A percentile compares a stretch with the other conserved stretches of the same genome.
Evolutionary conservation across 345 rosid genomes (phyloP).

Genomic region (Mangifera indica): DNA sequence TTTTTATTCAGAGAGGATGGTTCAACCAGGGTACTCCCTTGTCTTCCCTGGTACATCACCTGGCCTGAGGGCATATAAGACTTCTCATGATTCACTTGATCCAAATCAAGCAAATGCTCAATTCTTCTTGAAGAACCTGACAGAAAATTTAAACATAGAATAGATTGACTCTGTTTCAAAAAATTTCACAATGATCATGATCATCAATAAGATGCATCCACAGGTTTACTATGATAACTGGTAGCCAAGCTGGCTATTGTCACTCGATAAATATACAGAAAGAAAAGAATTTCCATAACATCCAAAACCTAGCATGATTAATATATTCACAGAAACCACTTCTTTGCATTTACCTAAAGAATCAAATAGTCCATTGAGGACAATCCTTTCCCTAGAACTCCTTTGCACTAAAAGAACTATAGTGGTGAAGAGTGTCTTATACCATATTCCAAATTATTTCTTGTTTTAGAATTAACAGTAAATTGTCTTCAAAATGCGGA

Average conservation of each 20-base stretch:
- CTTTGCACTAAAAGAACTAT: conserved; percentile 1
- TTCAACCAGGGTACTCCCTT: conserved; percentile 36
- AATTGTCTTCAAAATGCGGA: not conserved
- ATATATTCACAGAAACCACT: not conserved
- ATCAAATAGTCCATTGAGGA: not conserved
- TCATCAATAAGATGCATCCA: not conserved
- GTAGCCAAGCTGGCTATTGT: not conserved
- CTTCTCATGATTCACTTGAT: conserved; percentile 55
- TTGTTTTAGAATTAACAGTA: not conserved
- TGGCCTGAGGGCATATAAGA: conserved; percentile 40
- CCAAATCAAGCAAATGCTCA: conserved; percentile 59
- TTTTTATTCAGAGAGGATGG: conserved; percentile 26
- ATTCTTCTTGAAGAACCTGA: conserved; percentile 80
- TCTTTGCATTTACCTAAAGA: not conserved
- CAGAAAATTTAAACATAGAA: conserved; percentile 13
- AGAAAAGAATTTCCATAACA: not conserved
- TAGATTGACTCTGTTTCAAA: not conserved
- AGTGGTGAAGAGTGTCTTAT: not conserved
- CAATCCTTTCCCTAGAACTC: not conserved
- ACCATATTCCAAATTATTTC: not conserved
- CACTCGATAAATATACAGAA: not conserved
- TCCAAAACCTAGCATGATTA: not conserved
- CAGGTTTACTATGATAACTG: not conserved
- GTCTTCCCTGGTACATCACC: conserved; percentile 39
- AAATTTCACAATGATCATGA: not conserved